Conservation (phyloP, 441 rosid genomes). For the Aleurites moluccanus region DNA sequence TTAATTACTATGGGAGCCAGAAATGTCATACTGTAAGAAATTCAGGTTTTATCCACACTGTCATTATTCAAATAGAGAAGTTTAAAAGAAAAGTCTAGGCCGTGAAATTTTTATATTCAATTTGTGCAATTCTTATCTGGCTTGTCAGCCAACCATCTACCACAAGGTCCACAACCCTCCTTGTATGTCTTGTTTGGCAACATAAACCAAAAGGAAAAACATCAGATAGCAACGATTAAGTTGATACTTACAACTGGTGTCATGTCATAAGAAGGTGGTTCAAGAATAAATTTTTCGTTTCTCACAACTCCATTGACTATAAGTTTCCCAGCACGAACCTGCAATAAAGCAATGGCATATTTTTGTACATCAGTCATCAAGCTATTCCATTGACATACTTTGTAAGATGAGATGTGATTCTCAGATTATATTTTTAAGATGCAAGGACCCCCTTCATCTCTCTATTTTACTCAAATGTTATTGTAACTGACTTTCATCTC, state of each 20-base stretch:
- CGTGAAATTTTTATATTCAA: neutral
- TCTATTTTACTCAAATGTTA: neutral
- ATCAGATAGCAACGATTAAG: neutral
- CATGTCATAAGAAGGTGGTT: constrained; percentile 84
- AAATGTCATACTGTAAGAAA: neutral
- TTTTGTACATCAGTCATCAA: constrained; percentile 2
- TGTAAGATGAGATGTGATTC: neutral
- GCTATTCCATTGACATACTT: neutral
- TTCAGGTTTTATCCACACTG: neutral
- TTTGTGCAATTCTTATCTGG: neutral
- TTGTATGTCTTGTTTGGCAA: neutral
- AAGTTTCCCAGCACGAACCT: constrained; percentile 84
- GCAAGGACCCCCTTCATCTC: neutral
- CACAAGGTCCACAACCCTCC: neutral
- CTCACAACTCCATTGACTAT: constrained; percentile 70
- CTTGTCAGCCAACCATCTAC: neutral
- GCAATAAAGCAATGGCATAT: constrained; percentile 19
- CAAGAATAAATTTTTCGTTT: constrained; percentile 65
- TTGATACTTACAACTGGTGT: constrained; percentile 65
- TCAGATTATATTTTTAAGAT: neutral
- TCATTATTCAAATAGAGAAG: neutral
- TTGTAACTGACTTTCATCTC: neutral
- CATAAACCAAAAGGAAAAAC: neutral
- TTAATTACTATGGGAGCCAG: neutral
- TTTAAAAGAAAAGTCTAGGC: neutral